Evolutionary conservation across 129 eudicot species (phyloP).

Genomic region (Chrysanthemum makinoi): DNA sequence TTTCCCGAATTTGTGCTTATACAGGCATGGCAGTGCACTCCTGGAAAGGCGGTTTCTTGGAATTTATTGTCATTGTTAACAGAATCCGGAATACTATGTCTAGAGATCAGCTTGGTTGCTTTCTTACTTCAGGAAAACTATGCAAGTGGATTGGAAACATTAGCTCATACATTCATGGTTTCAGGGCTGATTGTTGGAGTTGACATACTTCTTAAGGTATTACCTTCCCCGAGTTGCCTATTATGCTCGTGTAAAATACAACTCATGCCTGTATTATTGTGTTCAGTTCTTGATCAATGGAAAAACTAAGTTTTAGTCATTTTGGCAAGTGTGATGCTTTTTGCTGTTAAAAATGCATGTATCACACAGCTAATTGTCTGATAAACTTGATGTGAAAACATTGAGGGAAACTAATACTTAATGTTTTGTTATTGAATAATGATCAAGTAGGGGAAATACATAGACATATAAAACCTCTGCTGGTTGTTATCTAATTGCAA

Average conservation of each 20-base stretch:
- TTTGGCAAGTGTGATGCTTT: background rate
- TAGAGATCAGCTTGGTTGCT: constrained; percentile 73
- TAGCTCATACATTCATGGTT: constrained; percentile 64
- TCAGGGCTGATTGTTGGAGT: constrained; percentile 68
- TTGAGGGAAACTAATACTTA: too few relatives aligned
- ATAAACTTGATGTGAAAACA: background rate
- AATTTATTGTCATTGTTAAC: constrained; percentile 65
- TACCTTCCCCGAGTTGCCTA: constrained; percentile 1
- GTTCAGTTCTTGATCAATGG: background rate
- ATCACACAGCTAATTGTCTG: background rate
- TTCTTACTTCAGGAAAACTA: constrained; percentile 74
- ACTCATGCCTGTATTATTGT: constrained; percentile 10
- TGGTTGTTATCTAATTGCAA: too few relatives aligned
- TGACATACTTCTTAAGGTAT: constrained; percentile 68
- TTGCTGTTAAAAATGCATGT: background rate
- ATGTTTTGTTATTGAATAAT: too few relatives aligned
- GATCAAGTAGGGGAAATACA: too few relatives aligned
- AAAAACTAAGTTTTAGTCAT: too few relatives aligned
- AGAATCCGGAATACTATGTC: constrained; percentile 58
- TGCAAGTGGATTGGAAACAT: constrained; percentile 68
- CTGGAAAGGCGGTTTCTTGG: constrained; percentile 59
- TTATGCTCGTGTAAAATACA: background rate
- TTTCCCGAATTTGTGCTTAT: constrained; percentile 13
- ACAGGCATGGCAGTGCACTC: constrained; percentile 75
- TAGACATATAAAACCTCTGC: too few relatives aligned